Conservation (phyloP, 306 rosid species). For the Ormosia emarginata region DNA sequence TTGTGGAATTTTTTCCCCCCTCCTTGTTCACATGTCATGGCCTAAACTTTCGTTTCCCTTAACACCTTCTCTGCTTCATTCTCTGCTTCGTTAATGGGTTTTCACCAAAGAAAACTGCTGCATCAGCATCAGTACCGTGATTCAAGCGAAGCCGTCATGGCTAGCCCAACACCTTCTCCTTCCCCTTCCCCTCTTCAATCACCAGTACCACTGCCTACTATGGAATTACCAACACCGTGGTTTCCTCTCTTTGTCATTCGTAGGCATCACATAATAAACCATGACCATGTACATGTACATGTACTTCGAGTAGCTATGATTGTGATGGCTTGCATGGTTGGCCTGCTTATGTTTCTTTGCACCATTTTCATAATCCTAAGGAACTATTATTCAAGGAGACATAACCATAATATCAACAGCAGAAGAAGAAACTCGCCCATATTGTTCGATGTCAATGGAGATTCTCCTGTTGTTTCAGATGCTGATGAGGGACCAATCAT, state of each 20-base stretch:
- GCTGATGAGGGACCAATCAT: slow-evolving; percentile 25
- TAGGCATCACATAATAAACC: neutral
- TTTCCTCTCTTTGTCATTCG: neutral
- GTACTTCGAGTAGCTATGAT: neutral
- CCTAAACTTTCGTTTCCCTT: neutral
- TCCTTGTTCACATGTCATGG: neutral
- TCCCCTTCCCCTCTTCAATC: slow-evolving; percentile 22
- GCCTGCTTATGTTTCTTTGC: slow-evolving; percentile 10
- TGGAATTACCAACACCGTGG: neutral
- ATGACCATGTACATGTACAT: neutral
- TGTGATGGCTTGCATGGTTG: slow-evolving; percentile 18
- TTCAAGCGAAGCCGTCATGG: neutral
- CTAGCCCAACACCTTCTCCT: slow-evolving; percentile 23
- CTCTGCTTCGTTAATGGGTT: slow-evolving; percentile 14
- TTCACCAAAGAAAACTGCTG: slow-evolving; percentile 1
- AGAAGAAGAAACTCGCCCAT: slow-evolving; percentile 20
- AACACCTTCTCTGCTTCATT: neutral
- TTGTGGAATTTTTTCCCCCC: too few relatives aligned
- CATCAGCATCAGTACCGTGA: neutral
- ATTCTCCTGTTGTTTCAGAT: neutral
- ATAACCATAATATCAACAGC: neutral
- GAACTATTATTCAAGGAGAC: slow-evolving; percentile 19
- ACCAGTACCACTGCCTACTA: neutral
- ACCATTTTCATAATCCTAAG: neutral
- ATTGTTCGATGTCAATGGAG: slow-evolving; percentile 37